phyloP scores from a whole-genome alignment of 768 basidiomycete species.

The Lentinus brumalis region DNA sequence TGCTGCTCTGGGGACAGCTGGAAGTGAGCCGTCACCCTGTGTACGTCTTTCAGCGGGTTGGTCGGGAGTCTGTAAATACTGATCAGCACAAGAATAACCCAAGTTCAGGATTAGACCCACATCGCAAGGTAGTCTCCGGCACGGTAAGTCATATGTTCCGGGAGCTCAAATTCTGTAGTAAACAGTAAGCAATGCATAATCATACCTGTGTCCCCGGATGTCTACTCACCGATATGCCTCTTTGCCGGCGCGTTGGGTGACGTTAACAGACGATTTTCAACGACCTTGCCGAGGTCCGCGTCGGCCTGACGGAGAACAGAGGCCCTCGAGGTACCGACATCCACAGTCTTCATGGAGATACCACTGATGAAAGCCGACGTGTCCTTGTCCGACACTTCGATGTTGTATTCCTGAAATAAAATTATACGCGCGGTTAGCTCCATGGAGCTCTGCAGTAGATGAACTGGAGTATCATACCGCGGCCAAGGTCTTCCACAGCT shows the following conservation, averaged over 20 bases:
- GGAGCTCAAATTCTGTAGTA: slow-evolving; percentile 41
- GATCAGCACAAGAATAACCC: not conserved
- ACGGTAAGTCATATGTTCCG: slow-evolving; percentile 39
- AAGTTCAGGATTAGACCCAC: slow-evolving; percentile 24
- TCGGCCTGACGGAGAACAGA: slow-evolving; percentile 40
- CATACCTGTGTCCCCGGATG: not conserved
- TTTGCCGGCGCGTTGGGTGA: slow-evolving; percentile 41
- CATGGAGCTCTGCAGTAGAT: no score
- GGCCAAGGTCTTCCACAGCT: slow-evolving; percentile 39
- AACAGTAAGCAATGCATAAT: not conserved
- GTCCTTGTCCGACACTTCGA: slow-evolving; percentile 19
- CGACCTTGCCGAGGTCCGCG: slow-evolving; percentile 40
- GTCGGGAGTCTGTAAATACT: slow-evolving; percentile 36
- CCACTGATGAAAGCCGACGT: slow-evolving; percentile 12
- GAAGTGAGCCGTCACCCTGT: slow-evolving; percentile 40
- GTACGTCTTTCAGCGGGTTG: slow-evolving; percentile 42
- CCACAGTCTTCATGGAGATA: slow-evolving; percentile 35
- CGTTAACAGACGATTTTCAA: slow-evolving; percentile 43
- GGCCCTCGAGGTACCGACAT: slow-evolving; percentile 37
- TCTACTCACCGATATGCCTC: slow-evolving; percentile 42
- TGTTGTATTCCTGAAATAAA: slow-evolving; percentile 34
- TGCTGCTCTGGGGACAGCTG: slow-evolving; percentile 41
- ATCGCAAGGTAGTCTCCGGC: slow-evolving; percentile 53
- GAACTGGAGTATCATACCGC: slow-evolving; percentile 27
- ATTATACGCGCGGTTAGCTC: not conserved